Percentiles rank a stretch among this genome's conserved stretches.
These are phyloP conservation scores for Echria macrotheca DNA, from an alignment of 495 filamentous ascomycete species.

Conservation along the genomic window DNA sequence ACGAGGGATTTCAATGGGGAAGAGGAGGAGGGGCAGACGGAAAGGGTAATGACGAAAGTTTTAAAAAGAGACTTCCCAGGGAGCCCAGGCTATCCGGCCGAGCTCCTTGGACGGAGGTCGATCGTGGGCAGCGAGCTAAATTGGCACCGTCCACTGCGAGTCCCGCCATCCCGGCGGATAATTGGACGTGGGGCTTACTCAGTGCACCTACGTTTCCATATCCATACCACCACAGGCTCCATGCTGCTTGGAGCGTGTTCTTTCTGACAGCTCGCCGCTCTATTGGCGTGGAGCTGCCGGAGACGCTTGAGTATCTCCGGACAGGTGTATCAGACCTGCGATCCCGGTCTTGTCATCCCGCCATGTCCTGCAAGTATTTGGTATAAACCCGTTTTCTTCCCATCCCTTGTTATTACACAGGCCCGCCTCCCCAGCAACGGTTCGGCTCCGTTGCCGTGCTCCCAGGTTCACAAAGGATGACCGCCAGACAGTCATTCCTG, in stretches of 20 bases:
- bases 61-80: slow-evolving; percentile 24
- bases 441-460: too few relatives aligned
- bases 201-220: slow-evolving; percentile 3
- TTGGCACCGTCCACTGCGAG: slow-evolving; percentile 12
- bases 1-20: slow-evolving; percentile 20
- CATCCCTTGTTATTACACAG: too few relatives aligned
- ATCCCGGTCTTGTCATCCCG: not conserved
- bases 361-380: not conserved
- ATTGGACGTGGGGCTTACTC: slow-evolving; percentile 30
- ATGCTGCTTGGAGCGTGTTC: not conserved
- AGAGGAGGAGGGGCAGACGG: slow-evolving; percentile 18
- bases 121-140: slow-evolving; percentile 12
- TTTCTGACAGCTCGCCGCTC: too few relatives aligned
- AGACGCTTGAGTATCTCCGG: not conserved
- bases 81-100: too few relatives aligned
- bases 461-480: too few relatives aligned
- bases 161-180: slow-evolving; percentile 14
- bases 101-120: too few relatives aligned
- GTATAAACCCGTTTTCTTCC: too few relatives aligned
- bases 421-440: too few relatives aligned
- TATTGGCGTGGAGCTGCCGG: not conserved
- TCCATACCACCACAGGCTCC: not conserved
- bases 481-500: too few relatives aligned
- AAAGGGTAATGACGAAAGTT: slow-evolving; percentile 31
- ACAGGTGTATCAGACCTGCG: not conserved